phyloP scores from a whole-genome alignment of 1,284 basidiomycete genomes.

The Puccinia polysora region DNA sequence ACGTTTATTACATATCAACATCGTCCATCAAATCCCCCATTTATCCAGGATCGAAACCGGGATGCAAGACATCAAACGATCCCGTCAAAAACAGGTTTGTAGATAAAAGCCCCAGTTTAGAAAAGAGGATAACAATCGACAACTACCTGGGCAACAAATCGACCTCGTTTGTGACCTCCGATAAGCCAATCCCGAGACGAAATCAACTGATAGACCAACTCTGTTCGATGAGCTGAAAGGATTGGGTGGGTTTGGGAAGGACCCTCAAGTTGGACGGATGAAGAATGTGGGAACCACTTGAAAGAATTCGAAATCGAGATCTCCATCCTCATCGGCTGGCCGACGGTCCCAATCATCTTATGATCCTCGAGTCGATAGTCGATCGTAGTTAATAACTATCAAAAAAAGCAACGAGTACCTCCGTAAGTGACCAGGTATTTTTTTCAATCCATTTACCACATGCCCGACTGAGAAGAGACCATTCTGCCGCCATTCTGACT shows the following conservation, averaged over 20 bases:
- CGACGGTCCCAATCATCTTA: neutral
- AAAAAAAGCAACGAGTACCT: neutral
- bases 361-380: constrained; percentile 12
- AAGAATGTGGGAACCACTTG: neutral
- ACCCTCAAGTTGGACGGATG: too few species aligned
- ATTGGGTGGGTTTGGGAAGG: neutral
- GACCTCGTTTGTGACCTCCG: constrained; percentile 13
- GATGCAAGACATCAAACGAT: neutral
- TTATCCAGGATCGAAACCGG: neutral
- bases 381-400: constrained; percentile 13
- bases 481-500: too few species aligned
- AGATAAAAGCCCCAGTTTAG: too few species aligned
- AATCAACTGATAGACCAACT: constrained; percentile 15
- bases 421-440: too few species aligned
- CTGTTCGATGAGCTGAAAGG: too few species aligned
- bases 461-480: too few species aligned
- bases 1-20: neutral
- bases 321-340: constrained; percentile 13
- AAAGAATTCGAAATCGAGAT: constrained; percentile 17
- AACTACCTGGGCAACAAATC: constrained; percentile 18
- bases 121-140: neutral
- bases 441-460: too few species aligned
- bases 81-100: neutral
- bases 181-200: constrained; percentile 17
- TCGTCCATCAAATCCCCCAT: neutral